Evolutionary conservation across 805 yeast species (phyloP), one percentile per base, ranked within the genome.

Genomic region (Isabelozyma pseudorhagii): DNA sequence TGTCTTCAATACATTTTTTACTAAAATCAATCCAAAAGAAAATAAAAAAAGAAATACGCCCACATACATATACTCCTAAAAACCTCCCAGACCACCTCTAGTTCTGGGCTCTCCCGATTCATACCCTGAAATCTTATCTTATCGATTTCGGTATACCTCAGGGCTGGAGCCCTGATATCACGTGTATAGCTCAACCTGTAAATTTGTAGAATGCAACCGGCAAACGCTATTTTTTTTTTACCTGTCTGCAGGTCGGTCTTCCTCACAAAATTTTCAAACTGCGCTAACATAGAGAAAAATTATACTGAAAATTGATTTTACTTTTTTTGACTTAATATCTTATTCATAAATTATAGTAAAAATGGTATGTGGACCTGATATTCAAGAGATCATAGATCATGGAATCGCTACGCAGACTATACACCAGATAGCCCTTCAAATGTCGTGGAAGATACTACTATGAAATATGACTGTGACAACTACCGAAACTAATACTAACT

Each of bases 401-500:
- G 36, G n/a, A 10, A 13, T 31, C 36, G 4, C 9, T 31, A 31
- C n/a, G n/a, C 9, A 31, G 36, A 13, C n/a, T 13, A 31, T 9
- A 10, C n/a, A 31, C 8, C 10, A 4, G 10, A 13, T 9, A 31
- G 36, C 36, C 8, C n/a, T 5, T 8, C 36, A 13, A 31, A 31
- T 31, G n/a, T 31, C n/a, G 36, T 10, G n/a, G 10, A 31, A 31
- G n/a, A 10, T 8, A 31, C 5, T 9, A 31, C 36, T 31, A 31
- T 31, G 36, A 31, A 31, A 31, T 31, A 31, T 31, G 25, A 21
- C 6, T 13, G 36, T 31, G 36, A 31, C 10, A 31, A 31, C 7
- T 31, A 38, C 10, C 11, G 13, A 38, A 38, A 4, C 11, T 38
- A 8, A 17, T 44, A 53, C 54, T 46, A 34, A 44, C 21, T 18